Evolutionary conservation across 2,329 filamentous ascomycete genomes (phyloP), one percentile per base, ranked within the genome.

Genomic region (Monosporascus sp.): DNA sequence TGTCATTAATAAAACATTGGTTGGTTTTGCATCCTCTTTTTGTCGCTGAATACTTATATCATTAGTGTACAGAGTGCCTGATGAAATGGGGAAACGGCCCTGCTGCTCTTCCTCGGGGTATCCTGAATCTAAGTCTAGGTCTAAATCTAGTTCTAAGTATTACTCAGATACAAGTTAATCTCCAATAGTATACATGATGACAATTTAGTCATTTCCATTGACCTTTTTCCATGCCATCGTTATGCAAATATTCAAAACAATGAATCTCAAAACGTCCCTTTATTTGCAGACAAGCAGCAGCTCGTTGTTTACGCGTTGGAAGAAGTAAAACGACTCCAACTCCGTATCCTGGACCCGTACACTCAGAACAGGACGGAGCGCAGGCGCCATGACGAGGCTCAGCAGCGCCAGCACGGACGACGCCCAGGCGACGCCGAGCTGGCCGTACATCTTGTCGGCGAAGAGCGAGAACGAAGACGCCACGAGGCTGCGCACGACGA

Each of bases 401-500:
- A 57, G 18, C 4, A 61, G 59, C 9, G 59, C 60, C 24, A 61
- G 27, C 24, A 61, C 5, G 17, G 57, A 60, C 14, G 57, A 57
- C 7, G 56, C 60, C 60, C 59, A 60, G 5, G 53, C 50, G 22
- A 61, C 51, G 3, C 59, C 54, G 11, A 61, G 54, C 34, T 51
- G 41, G 3, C 54, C 53, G 37, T 57, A 61, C 55, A 61, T 57
- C 1, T 54, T 52, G 22, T 54, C 57, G 6, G 55, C 57, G 36
- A 58, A 62, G 31, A 62, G 49, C 25, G 60, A 59, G 17, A 62
- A 60, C 2, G 56, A 55, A 17, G 55, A 57, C 2, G 59, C 53
- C 27, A 61, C 50, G 3, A 60, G 46, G 25, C 54, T 55, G 14
- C 60, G 51, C 24, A 60, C 53, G 6, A 60, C 51, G 20, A 60